Evolutionary conservation across 2,329 filamentous ascomycete genomes (phyloP), one percentile per base, ranked within the genome.

Genomic region (Paecilomyces niveus): DNA sequence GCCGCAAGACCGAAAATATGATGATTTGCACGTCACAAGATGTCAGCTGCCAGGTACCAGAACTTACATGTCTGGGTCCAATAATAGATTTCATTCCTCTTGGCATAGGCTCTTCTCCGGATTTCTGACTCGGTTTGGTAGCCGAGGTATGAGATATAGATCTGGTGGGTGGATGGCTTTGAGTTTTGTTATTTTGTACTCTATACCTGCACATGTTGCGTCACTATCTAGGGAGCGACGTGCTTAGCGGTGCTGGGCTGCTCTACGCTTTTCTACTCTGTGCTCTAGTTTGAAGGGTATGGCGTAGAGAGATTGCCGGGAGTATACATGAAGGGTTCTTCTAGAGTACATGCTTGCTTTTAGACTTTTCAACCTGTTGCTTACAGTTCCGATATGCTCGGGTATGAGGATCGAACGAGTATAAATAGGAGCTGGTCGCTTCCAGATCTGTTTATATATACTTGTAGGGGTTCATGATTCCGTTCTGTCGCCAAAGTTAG

Each of bases 401-500:
- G 21, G 4, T 21, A 5, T 24, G 49, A 52, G 22, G 50, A 24
- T 13, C 2, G 50, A 52, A 26, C 21, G 26, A 52, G 15, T 7
- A 24, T 24, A 29, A 5, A 5, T 8, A 26, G 50, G 26, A 24
- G 50, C 22, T 24, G 26, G 22, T 52, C 26, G 21, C 50, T 52
- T 24, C 24, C 13, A 10, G 22, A 52, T 52, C 29, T 7, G 50
- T 64, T 62, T 71, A 76, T 54, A 97, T 89, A 74, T 97, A 97
- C 78, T 97, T 97, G 81, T 97, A 97, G 0, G 93, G 93, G 77
- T 97, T 97, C 91, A 97, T 95, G 76, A 97, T 97, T 54, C 92
- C 92, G 66, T 96, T 96, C 91, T 96, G 65, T 57, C 18, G 59
- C 70, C 64, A 69, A 65, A 61, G 54, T 31, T 56, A 32, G 15